These are phyloP conservation scores for Umbelopsis vinacea DNA, from an alignment of 192 early-diverging fungal species.

Conservation along the genomic window DNA sequence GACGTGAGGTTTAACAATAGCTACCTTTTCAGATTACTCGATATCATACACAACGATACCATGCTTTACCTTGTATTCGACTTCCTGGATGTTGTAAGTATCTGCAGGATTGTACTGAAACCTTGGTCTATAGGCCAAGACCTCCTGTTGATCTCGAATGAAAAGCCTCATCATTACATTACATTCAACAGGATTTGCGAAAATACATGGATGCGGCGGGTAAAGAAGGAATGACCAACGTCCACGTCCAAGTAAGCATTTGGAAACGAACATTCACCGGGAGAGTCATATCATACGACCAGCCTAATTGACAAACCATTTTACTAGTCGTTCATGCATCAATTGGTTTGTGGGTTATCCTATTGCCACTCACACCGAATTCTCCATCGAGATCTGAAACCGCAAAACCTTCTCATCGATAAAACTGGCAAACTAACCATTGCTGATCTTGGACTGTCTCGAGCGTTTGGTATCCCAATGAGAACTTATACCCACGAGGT, in stretches of 20 bases:
- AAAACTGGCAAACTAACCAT: constrained; percentile 84
- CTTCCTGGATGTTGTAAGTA: constrained; percentile 82
- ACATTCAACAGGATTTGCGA: constrained; percentile 34
- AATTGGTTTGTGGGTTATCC: constrained; percentile 83
- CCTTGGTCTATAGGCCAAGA: constrained; percentile 61
- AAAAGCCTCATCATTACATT: not conserved
- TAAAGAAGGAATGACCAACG: constrained; percentile 28
- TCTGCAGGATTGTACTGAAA: not conserved
- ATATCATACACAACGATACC: constrained; percentile 85
- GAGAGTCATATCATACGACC: not conserved
- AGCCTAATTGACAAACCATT: not conserved
- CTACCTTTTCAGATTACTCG: constrained; percentile 68
- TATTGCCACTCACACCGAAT: constrained; percentile 95
- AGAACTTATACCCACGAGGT: constrained; percentile 94
- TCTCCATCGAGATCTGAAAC: constrained; percentile 96
- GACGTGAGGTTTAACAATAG: not conserved
- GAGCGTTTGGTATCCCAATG: constrained; percentile 90
- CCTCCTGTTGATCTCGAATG: not conserved
- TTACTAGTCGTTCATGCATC: constrained; percentile 88
- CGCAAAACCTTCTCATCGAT: constrained; percentile 98
- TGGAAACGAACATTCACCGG: not conserved
- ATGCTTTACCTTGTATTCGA: constrained; percentile 97
- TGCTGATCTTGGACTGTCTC: constrained; percentile 95
- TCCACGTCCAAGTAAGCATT: constrained; percentile 36
- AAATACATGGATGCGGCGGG: constrained; percentile 40